Evolutionary conservation across 352 stramenopile genomes (phyloP), one percentile per base, ranked within the genome.

Genomic region (Pythium phragmiticola): DNA sequence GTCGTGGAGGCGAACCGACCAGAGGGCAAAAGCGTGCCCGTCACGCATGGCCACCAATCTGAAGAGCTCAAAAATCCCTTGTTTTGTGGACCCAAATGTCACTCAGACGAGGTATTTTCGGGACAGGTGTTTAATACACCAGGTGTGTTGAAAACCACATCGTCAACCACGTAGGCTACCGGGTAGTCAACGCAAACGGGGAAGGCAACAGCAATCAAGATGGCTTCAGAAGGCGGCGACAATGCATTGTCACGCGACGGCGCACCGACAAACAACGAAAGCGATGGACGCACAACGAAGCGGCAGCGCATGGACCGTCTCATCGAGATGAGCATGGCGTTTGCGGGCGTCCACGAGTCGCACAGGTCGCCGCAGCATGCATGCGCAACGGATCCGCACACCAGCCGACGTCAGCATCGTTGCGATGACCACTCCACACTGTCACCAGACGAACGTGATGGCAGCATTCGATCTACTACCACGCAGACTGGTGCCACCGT

Each of bases 281-380:
- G n/a, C 0, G 36, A 55, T 30, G 21, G 0, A 14, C 28, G 56
- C 36, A 60, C 19, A 14, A 87, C 58, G 7, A 89, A 88, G 66
- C 65, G 70, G 12, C 72, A 79, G 66, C 80, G 76, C 33, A 85
- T 91, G 48, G 75, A 85, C 56, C 61, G 57, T 57, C 66, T 89
- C 16, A 88, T 89, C 37, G 45, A 77, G 53, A 77, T 78, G 49
- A 79, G 77, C 11, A 69, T 76, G 47, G 63, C 49, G 9, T 69
- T 90, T 46, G 73, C 77, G 11, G 50, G 42, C 7, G 55, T 71
- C 7, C 23, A 60, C 13, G 19, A 68, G 16, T 19, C 51, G 23
- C 33, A 34, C 41, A 19, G 21, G 12, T n/a, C 33, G 30, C 42
- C 53, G 50, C 12, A 8, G 28, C 26, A 43, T 9, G n/a, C 7